Percentiles rank a stretch among this genome's conserved stretches.
Evolutionary conservation across 1,139 yeast genomes (phyloP).

Genomic region (Arxiozyma slooffiae): DNA sequence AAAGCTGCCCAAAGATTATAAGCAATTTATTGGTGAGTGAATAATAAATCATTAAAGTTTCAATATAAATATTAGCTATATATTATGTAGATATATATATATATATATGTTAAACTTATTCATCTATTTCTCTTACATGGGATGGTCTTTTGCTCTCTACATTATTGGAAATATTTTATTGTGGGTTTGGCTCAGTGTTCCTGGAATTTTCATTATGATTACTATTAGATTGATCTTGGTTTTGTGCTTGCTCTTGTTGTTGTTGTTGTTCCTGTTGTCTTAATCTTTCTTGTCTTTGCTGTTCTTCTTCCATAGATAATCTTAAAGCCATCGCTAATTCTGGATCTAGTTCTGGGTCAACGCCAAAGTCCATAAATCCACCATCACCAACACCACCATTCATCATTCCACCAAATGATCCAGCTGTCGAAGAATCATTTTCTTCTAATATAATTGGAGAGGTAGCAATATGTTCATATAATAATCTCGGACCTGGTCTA

Average conservation of each 20-base stretch:
- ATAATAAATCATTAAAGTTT: not conserved
- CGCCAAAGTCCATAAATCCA: conserved; percentile 48
- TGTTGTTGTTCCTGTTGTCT: conserved; percentile 24
- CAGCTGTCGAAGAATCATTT: conserved; percentile 12
- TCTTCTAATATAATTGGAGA: conserved; percentile 32
- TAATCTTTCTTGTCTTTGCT: conserved; percentile 34
- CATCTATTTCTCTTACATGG: not conserved
- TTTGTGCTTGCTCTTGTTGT: not conserved
- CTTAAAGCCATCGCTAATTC: conserved; percentile 87
- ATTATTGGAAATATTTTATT: too few species aligned
- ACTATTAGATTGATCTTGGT: not conserved
- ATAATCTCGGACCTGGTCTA: conserved; percentile 80
- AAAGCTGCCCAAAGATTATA: conserved; percentile 77
- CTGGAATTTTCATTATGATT: not conserved
- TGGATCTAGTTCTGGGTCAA: conserved; percentile 92
- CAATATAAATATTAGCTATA: too few species aligned
- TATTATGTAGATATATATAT: not conserved
- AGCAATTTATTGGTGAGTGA: too few species aligned
- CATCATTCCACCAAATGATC: conserved; percentile 32
- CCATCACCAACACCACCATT: conserved; percentile 40
- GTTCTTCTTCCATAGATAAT: conserved; percentile 37
- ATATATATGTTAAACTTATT: too few species aligned
- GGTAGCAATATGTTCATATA: conserved; percentile 34
- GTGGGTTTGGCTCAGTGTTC: not conserved
- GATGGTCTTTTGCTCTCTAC: not conserved